Base-by-base conservation (phyloP, 2,329 filamentous ascomycete genomes). In the Fusarium tuaranense region DNA sequence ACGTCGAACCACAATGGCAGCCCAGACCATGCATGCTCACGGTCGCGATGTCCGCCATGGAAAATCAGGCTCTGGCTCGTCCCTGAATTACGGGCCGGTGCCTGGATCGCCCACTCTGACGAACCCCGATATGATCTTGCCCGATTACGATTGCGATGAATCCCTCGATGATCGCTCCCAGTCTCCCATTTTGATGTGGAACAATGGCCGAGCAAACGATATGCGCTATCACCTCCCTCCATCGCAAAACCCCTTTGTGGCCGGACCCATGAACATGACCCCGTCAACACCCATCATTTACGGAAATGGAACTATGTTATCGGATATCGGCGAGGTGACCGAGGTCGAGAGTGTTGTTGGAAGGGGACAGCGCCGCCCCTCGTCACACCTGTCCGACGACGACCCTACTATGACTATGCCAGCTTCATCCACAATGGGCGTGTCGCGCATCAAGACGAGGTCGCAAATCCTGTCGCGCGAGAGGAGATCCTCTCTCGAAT, bases 111-210 rank as follows among this genome's bases (percentile, higher is more conserved):
- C 95, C 57, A 97, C 95, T 3, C 86, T 98, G 79, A 97, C 95
- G 66, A 97, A 98, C 82, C 95, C 95, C 63, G 95, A 97, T 82
- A 95, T 98, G 94, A 97, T 98, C 78, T 86, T 98, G 63, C 95
- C 95, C 70, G 92, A 93, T 81, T 91, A 92, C 79, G 90, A 91
- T 74, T 88, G 87, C 81, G 81, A 89, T 81, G 83, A 88, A 80
- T 86, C 87, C 81, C 85, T 87, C 80, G 84, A 89, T 81, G 80
- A 86, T 78, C 83, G 84, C 79, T 84, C 88, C 68, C 87, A 87
- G 70, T 86, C 88, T 78, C 84, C 86, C 34, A 78, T 89, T n/a
- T 83, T 82, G 74, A 84, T 87, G 81, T 89, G 88, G 89, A 87
- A 87, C 72, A 86, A 85, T 75, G 77, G 83, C 13, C 85, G 88